Conservation (phyloP, 495 filamentous ascomycete genomes). For the Hypoxylon cercidicola region DNA sequence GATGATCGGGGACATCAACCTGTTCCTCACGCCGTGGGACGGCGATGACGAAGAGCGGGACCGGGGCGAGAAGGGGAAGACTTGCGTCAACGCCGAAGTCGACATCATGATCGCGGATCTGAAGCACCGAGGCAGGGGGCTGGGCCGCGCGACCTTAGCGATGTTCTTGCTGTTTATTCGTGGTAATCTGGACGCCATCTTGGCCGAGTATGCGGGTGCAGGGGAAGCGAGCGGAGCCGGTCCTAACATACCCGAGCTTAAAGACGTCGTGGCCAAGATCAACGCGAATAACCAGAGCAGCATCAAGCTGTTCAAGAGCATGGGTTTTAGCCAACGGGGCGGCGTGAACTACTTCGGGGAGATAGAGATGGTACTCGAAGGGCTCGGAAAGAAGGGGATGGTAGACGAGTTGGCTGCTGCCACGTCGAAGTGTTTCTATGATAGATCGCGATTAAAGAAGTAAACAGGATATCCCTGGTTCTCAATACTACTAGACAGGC, state of each 20-base stretch:
- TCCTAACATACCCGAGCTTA: constrained; percentile 34
- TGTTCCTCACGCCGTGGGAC: constrained; percentile 73
- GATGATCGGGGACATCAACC: constrained; percentile 89
- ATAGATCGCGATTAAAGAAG: constrained; percentile 24
- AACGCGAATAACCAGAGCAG: constrained; percentile 51
- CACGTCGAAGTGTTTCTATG: constrained; percentile 19
- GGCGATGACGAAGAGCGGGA: constrained; percentile 44
- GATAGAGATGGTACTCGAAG: constrained; percentile 53
- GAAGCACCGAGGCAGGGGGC: constrained; percentile 67
- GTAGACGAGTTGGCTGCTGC: background rate
- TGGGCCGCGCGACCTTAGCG: constrained; percentile 72
- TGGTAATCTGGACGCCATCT: constrained; percentile 58
- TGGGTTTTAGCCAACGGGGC: constrained; percentile 58
- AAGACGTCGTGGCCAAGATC: constrained; percentile 59
- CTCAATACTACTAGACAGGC: too few relatives aligned
- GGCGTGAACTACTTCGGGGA: constrained; percentile 63
- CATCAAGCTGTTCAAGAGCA: constrained; percentile 54
- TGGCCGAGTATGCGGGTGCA: constrained; percentile 64
- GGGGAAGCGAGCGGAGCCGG: background rate
- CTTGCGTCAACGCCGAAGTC: constrained; percentile 72
- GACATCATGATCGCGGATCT: constrained; percentile 87
- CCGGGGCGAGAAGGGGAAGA: constrained; percentile 8
- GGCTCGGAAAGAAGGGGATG: constrained; percentile 24
- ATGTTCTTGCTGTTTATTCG: constrained; percentile 75
- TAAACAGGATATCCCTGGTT: too few relatives aligned